Base-by-base conservation (phyloP, 2,329 filamentous ascomycete species). In the Trichophaea hybrida region DNA sequence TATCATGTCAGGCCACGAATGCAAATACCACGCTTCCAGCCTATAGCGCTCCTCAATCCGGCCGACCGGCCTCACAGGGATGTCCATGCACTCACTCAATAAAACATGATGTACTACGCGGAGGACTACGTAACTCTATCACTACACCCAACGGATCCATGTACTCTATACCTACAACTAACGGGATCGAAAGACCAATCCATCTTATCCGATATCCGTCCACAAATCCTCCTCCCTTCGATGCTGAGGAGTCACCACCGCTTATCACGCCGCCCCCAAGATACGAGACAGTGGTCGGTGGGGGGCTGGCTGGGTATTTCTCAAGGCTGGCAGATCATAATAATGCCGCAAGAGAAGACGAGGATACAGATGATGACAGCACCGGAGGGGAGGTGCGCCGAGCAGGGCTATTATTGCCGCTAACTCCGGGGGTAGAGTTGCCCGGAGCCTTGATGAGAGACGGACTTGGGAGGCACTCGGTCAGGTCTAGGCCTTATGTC, bases 1-100 rank as follows among this genome's bases (percentile, higher is more conserved):
- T 95, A 52, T 91, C 90, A 63, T 96, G 90, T 74, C 86, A 86
- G 63, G 89, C 90, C n/a, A 94, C 88, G 0, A 86, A 93, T 70
- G 85, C 87, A 54, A 95, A 95, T 72, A 94, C 86, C 32, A 82
- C 83, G 10, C 78, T 95, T 8, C 90, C 90, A 0, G 85, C 86
- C 13, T 96, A 96, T 71, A 82, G 81, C 6, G 10, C 38, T 2
- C 17, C 35, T 35, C 5, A 87, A 84, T 59, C 84, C 85, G 1
- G 81, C 81, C 32, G 84, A 85, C 32, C 80, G 6, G 6, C 52
- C 10, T 83, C 6, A 74, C 75, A 0, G 75, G 75, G 33, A 12
- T 43, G 33, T 24, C 49, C 70, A 71, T 24, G 24, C 24, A 24
- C 24, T 24, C 24, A 24, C 60, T 72, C 73, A 61, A 74, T 74